Percentiles rank a stretch among this genome's conserved stretches.
These are phyloP conservation scores for Luffa aegyptiaca DNA, from an alignment of 306 rosid genomes.

Conservation along the genomic window DNA sequence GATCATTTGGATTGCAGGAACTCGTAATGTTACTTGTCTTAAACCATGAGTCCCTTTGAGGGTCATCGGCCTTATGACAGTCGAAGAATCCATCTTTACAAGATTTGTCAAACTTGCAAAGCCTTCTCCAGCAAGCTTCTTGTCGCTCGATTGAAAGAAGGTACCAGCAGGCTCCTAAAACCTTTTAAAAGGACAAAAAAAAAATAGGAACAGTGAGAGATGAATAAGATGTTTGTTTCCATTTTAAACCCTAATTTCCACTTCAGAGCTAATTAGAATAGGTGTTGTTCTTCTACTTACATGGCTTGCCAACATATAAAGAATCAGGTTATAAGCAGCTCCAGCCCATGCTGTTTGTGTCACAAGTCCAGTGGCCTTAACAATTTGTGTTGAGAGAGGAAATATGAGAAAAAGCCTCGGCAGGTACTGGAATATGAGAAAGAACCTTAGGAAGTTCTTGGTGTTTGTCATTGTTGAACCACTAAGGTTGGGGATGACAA, in stretches of 20 bases:
- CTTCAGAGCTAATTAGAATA: neutral
- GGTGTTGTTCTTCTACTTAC: conserved; percentile 32
- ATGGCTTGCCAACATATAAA: conserved; percentile 97
- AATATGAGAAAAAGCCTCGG: conserved; percentile 71
- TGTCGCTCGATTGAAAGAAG: conserved; percentile 73
- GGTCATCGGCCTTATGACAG: conserved; percentile 32
- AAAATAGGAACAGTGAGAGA: neutral
- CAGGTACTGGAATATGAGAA: conserved; percentile 66
- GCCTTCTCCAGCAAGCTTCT: conserved; percentile 89
- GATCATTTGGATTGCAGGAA: conserved; percentile 39
- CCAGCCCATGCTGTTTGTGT: conserved; percentile 98
- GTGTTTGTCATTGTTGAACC: conserved; percentile 86
- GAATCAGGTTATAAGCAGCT: conserved; percentile 87
- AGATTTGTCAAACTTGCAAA: conserved; percentile 30
- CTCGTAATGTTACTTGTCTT: conserved; percentile 42
- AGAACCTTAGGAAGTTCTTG: conserved; percentile 66
- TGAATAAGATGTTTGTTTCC: neutral
- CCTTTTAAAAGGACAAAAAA: conserved; percentile 26
- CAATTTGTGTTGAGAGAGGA: conserved; percentile 83
- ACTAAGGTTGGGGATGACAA: conserved; percentile 59
- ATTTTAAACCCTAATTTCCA: neutral
- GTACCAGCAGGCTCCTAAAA: conserved; percentile 95
- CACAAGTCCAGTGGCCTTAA: conserved; percentile 77
- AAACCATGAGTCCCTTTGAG: conserved; percentile 49
- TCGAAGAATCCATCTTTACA: conserved; percentile 53